phyloP scores from a whole-genome alignment of 306 rosid species.

The Aeschynomene evenia region DNA sequence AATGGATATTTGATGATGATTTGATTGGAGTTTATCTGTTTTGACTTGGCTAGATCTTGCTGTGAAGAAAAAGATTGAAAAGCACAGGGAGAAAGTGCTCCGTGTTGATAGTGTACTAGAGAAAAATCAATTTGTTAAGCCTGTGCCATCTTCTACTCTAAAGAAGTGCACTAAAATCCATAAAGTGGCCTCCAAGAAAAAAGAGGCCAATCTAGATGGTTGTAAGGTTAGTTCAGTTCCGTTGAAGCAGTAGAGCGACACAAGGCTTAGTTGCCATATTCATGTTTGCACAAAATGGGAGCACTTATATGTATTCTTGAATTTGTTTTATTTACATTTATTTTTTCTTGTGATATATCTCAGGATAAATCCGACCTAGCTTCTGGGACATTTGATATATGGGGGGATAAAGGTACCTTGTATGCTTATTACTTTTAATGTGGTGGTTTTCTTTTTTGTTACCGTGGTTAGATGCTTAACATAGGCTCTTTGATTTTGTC shows the following conservation, averaged over 20 bases:
- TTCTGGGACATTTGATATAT: conserved; percentile 54
- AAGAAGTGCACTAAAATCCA: conserved; percentile 59
- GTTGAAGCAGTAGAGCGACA: neutral
- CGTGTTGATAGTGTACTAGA: conserved; percentile 61
- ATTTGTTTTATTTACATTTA: neutral
- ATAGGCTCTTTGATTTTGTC: conserved; percentile 24
- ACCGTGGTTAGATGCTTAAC: conserved; percentile 10
- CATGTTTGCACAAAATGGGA: neutral
- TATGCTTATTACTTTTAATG: neutral
- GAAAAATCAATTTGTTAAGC: conserved; percentile 72
- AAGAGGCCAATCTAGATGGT: conserved; percentile 34
- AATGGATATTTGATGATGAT: too few relatives aligned
- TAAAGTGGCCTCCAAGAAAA: conserved; percentile 30
- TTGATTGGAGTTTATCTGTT: neutral
- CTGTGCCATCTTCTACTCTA: conserved; percentile 67
- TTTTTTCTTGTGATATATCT: conserved; percentile 6
- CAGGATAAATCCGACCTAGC: conserved; percentile 48
- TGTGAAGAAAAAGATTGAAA: conserved; percentile 85
- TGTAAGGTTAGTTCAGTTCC: conserved; percentile 48
- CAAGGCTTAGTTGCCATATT: neutral
- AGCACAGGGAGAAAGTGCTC: conserved; percentile 77
- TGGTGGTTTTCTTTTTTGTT: conserved; percentile 15
- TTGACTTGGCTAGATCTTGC: conserved; percentile 58
- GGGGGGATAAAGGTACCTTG: conserved; percentile 67
- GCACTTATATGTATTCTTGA: neutral